Conservation (phyloP, 192 early-diverging fungal genomes). For the Dissophora ornata region DNA sequence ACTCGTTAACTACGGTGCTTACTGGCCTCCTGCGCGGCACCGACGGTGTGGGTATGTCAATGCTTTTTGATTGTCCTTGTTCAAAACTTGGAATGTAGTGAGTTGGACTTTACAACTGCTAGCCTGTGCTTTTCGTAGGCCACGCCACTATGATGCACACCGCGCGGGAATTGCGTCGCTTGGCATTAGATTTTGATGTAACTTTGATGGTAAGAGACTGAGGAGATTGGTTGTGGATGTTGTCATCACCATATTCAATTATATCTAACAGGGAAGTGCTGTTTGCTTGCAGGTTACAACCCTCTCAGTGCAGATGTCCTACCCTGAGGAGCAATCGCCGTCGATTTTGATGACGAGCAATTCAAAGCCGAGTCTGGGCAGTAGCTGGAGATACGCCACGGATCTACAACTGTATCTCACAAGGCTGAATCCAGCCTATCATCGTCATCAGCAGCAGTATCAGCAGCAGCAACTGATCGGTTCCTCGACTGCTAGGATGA, state of each 20-base stretch:
- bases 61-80: neutral
- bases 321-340: slow-evolving; percentile 37
- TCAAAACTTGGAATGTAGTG: too few relatives aligned
- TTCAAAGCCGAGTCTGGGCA: slow-evolving; percentile 27
- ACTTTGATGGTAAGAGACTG: slow-evolving; percentile 19
- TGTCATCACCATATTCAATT: too few relatives aligned
- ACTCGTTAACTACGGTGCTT: slow-evolving; percentile 14
- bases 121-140: neutral
- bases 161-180: slow-evolving; percentile 15
- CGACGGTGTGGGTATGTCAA: slow-evolving; percentile 19
- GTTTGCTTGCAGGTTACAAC: slow-evolving; percentile 41
- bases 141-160: slow-evolving; percentile 48
- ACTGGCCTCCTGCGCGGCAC: slow-evolving; percentile 3
- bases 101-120: too few relatives aligned
- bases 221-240: neutral
- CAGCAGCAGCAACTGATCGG: neutral
- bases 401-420: slow-evolving; percentile 39
- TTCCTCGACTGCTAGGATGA: neutral
- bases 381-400: slow-evolving; percentile 35
- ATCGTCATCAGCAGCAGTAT: too few relatives aligned
- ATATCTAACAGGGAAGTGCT: too few relatives aligned
- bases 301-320: slow-evolving; percentile 6
- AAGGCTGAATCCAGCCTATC: neutral
- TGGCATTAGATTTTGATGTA: slow-evolving; percentile 20
- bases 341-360: slow-evolving; percentile 29